phyloP scores from a whole-genome alignment of 192 early-diverging fungal genomes.

The Entrophospora sp. region DNA sequence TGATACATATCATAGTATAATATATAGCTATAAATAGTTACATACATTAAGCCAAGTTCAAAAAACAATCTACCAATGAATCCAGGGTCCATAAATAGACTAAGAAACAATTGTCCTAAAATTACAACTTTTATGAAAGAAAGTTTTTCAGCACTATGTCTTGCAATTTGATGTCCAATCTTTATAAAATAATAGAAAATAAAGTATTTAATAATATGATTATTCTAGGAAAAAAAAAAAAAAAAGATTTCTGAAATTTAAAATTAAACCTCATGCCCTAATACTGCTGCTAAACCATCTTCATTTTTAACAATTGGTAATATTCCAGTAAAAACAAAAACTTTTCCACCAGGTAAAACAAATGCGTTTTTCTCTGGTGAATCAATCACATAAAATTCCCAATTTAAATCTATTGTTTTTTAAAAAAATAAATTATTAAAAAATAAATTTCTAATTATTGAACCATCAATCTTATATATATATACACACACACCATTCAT shows the following conservation, averaged over 20 bases:
- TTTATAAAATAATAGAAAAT: neutral
- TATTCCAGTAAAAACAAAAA: slow-evolving; percentile 96
- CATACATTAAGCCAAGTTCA: slow-evolving; percentile 58
- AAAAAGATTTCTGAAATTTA: neutral
- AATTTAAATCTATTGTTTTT: slow-evolving; percentile 45
- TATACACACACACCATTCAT: slow-evolving; percentile 35
- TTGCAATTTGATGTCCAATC: slow-evolving; percentile 85
- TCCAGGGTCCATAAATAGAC: slow-evolving; percentile 61
- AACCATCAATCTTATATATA: neutral
- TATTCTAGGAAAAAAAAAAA: neutral
- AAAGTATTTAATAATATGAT: neutral
- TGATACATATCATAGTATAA: too few relatives aligned
- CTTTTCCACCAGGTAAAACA: slow-evolving; percentile 89
- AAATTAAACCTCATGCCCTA: slow-evolving; percentile 70
- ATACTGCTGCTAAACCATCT: slow-evolving; percentile 84
- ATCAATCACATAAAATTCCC: slow-evolving; percentile 90
- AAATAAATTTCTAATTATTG: neutral
- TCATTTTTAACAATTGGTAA: slow-evolving; percentile 71
- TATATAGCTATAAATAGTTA: neutral
- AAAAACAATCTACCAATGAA: slow-evolving; percentile 52
- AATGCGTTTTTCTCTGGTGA: slow-evolving; percentile 83
- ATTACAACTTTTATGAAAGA: slow-evolving; percentile 58
- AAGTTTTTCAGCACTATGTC: slow-evolving; percentile 87
- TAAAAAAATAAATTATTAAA: neutral
- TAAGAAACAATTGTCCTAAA: slow-evolving; percentile 47